Base-by-base conservation (phyloP, 306 rosid species). In the Ormosia emarginata region DNA sequence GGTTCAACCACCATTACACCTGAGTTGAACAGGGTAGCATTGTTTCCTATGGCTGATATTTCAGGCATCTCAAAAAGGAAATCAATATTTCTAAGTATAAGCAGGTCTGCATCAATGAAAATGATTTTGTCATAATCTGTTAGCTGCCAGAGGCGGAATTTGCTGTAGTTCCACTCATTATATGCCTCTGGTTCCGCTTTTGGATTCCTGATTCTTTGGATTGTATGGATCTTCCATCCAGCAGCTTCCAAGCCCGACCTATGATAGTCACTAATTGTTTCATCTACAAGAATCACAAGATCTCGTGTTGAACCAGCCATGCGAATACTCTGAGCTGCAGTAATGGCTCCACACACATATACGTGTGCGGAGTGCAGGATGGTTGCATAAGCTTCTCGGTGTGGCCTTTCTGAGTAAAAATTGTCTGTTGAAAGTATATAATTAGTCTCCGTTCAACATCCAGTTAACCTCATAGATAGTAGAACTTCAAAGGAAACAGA, bases 141-240 rank as follows among this genome's bases (percentile, higher is more conserved):
- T 81, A 92, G 85, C 86, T 90, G 98, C 97, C 98, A 94, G 40
- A 94, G 95, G 72, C 95, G 97, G 78, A 94, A 89, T 71, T 94
- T 92, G 92, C 98, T 89, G 88, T 94, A 94, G 90, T 94, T 94
- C 98, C 98, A 94, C 85, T 94, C 98, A 12, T 94, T 94, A 82
- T 94, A 94, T 11, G 97, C 94, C 46, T 92, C 98, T 3, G 86
- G 86, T 82, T 90, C 92, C 18, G 97, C 98, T 84, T 92, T 94
- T 3, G 98, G 98, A 79, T 94, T 94, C 87, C 98, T 85, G 86
- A 92, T 94, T 89, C 98, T 88, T 78, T 89, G 78, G 78, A 92
- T 94, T 29, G 90, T 87, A 71, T 88, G 91, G 67, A 94, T 83
- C 85, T 94, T 94, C 98, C 98, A 90, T 59, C 98, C 98, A 74